These are phyloP conservation scores for Cymbidium sinense DNA, from an alignment of 106 monocot genomes.

Conservation along the genomic window DNA sequence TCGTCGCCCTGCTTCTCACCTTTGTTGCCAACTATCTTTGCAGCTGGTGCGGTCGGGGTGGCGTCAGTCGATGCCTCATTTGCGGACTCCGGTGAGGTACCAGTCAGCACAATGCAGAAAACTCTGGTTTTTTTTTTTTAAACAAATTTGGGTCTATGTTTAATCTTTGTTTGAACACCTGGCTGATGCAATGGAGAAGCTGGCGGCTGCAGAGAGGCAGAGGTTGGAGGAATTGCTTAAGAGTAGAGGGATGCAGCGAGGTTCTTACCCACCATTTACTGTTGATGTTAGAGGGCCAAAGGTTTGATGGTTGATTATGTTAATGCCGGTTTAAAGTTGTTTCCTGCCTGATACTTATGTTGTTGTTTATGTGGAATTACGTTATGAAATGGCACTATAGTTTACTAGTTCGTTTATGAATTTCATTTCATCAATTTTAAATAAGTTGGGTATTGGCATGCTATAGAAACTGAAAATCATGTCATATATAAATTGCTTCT, in stretches of 20 bases:
- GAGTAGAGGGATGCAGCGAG: slow-evolving; percentile 42
- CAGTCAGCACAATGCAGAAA: neutral
- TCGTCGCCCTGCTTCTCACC: neutral
- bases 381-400: neutral
- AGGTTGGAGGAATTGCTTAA: slow-evolving; percentile 53
- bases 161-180: neutral
- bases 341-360: neutral
- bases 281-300: slow-evolving; percentile 59
- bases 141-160: neutral
- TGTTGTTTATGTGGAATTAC: neutral
- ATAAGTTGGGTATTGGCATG: neutral
- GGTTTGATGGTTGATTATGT: slow-evolving; percentile 16
- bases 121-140: neutral
- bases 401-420: neutral
- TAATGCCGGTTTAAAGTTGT: neutral
- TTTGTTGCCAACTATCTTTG: neutral
- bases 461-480: too few relatives aligned
- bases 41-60: neutral
- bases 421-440: neutral
- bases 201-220: slow-evolving; percentile 37
- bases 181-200: slow-evolving; percentile 14
- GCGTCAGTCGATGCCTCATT: neutral
- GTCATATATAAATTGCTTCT: too few relatives aligned
- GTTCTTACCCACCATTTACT: slow-evolving; percentile 53
- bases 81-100: slow-evolving; percentile 3